These are phyloP conservation scores for Claviceps monticola DNA, from an alignment of 2,329 filamentous ascomycete genomes.

Conservation along the genomic window DNA sequence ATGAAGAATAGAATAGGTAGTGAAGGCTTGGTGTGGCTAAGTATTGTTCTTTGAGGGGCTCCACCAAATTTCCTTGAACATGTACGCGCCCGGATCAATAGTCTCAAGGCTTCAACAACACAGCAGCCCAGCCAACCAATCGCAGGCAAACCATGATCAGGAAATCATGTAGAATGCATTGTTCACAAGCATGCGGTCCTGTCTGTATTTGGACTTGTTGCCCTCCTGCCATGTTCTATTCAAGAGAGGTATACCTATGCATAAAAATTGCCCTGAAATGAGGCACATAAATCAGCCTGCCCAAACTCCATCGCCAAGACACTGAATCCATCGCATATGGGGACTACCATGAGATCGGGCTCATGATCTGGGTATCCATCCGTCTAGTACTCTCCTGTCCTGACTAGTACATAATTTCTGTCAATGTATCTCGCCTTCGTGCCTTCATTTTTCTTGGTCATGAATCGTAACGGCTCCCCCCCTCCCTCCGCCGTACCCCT, in stretches of 20 bases:
- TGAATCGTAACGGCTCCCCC: background rate
- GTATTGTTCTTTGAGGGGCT: conserved; percentile 8
- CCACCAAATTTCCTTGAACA: conserved; percentile 1
- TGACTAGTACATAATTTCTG: background rate
- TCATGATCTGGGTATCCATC: background rate
- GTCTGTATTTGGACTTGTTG: background rate
- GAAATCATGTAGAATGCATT: background rate
- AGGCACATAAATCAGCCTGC: background rate
- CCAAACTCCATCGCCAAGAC: background rate
- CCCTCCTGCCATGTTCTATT: background rate
- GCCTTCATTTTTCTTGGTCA: background rate
- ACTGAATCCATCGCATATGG: background rate
- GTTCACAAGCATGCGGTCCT: no score
- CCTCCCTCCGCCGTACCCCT: background rate
- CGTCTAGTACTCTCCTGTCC: background rate
- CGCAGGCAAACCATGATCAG: background rate
- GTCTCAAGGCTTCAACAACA: background rate
- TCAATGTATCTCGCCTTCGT: background rate
- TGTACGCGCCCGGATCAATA: background rate
- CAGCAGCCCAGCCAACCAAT: background rate
- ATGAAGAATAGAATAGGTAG: conserved; percentile 3
- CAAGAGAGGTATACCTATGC: background rate
- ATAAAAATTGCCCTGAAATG: background rate
- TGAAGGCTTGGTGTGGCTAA: background rate
- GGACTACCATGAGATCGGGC: background rate